Conservation (phyloP, 768 basidiomycete species). For the Tulasnella sp. region DNA sequence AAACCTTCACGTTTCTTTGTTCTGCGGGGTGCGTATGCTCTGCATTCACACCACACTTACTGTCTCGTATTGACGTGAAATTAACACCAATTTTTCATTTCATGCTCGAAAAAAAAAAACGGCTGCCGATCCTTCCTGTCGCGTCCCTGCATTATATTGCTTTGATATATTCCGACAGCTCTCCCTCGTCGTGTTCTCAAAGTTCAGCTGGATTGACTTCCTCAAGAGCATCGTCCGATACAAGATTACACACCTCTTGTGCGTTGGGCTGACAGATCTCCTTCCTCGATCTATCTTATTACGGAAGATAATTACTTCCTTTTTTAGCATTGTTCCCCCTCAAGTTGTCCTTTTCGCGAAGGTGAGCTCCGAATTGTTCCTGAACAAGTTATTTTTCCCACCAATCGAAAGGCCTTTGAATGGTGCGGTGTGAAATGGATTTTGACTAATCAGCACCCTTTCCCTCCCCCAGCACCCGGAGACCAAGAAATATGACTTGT, state of each 20-base stretch:
- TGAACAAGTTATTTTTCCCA: conserved; percentile 1
- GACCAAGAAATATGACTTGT: conserved; percentile 56
- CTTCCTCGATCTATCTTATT: neutral
- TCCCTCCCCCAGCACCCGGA: conserved; percentile 51
- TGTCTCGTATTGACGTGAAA: conserved; percentile 1
- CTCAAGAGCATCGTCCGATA: conserved; percentile 63
- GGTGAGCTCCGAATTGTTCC: conserved; percentile 42
- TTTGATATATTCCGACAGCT: conserved; percentile 31
- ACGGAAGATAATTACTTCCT: conserved; percentile 17
- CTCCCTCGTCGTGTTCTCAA: conserved; percentile 57
- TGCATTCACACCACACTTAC: neutral
- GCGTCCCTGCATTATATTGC: conserved; percentile 2
- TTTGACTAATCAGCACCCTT: conserved; percentile 8
- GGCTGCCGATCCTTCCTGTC: neutral
- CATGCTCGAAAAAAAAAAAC: conserved; percentile 7
- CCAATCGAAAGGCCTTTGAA: neutral
- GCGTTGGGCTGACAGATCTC: conserved; percentile 36
- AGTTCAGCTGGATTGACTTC: conserved; percentile 65
- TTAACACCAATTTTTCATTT: conserved; percentile 17
- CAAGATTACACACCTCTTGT: conserved; percentile 62
- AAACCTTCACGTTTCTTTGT: conserved; percentile 39
- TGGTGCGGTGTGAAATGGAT: neutral
- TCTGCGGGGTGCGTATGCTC: conserved; percentile 38
- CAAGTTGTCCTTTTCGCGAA: conserved; percentile 64
- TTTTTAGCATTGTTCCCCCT: conserved; percentile 59